Evolutionary conservation across 352 stramenopile genomes (phyloP), one percentile per base, ranked within the genome.

Genomic region (Globisporangium sylvaticum): DNA sequence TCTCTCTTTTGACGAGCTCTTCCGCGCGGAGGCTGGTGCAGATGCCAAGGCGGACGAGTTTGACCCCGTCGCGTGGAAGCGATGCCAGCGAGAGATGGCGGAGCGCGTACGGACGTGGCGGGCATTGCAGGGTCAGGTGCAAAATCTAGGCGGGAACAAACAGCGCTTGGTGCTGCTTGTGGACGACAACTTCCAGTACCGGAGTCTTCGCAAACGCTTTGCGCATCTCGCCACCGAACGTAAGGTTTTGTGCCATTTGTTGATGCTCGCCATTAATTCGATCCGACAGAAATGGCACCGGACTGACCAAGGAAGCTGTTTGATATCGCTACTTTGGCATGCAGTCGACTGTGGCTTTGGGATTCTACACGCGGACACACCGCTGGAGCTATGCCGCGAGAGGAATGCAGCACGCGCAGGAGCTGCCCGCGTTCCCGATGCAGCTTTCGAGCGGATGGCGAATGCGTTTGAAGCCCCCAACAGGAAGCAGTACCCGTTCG

Each of bases 121-220:
- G 9, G n/a, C 54, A 24, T 46, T 61, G 37, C 9, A 73, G 14
- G n/a, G 66, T 20, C 66, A 70, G 24, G 10, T 59, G 12, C 68
- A 37, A n/a, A 60, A 25, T 10, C 1, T 3, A 44, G 69, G 9
- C 14, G 20, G 60, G 9, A 69, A 24, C 46, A 50, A 25, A 25
- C 2, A 18, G 48, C 27, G 69, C 7, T 58, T 84, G 7, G 70
- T 91, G 31, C 61, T 93, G 22, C 64, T 93, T 18, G 70, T 90
- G 2, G 85, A 93, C 46, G 85, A 93, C 61, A 91, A 87, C 57
- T 90, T 93, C 54, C 73, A 81, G 31, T 88, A 83, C 32, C 80
- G 77, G 10, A 93, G 84, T 61, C 77, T 80, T 44, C 83, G 85
- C 59, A 93, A 93, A 64, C 81, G 80, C 22, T 89, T 88, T 66